These are phyloP conservation scores for Xylaria digitata DNA, from an alignment of 2,329 filamentous ascomycete genomes.

Conservation along the genomic window DNA sequence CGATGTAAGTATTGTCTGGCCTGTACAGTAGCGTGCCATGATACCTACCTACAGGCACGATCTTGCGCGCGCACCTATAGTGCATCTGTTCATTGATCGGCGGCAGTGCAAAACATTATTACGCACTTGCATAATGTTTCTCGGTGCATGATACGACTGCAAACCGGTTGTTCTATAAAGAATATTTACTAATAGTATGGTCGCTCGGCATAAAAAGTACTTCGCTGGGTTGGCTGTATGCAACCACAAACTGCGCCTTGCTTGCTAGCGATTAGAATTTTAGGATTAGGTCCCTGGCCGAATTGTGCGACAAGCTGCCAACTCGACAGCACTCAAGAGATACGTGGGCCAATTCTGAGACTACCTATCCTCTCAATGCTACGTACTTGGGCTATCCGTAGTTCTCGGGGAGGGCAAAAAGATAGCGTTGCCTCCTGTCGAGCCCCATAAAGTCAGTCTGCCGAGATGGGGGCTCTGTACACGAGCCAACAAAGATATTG, in stretches of 20 bases:
- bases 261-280: constrained; percentile 23
- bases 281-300: constrained; percentile 13
- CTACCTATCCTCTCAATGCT: constrained; percentile 17
- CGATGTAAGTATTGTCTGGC: not conserved
- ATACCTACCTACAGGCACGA: not conserved
- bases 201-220: not conserved
- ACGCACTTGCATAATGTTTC: constrained; percentile 25
- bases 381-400: constrained; percentile 12
- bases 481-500: constrained; percentile 4
- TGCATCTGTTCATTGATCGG: constrained; percentile 12
- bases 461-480: constrained; percentile 30
- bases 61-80: not conserved
- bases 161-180: constrained; percentile 13
- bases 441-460: constrained; percentile 9
- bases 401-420: constrained; percentile 12
- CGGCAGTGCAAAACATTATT: constrained; percentile 35
- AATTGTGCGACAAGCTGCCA: constrained; percentile 25
- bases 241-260: constrained; percentile 34
- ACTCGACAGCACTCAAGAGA: constrained; percentile 13
- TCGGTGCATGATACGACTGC: constrained; percentile 23
- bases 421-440: constrained; percentile 8
- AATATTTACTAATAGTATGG: constrained; percentile 15
- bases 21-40: not conserved
- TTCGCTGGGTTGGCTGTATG: constrained; percentile 20
- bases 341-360: constrained; percentile 25